phyloP scores from a whole-genome alignment of 306 rosid species.

The Acacia melanoxylon region DNA sequence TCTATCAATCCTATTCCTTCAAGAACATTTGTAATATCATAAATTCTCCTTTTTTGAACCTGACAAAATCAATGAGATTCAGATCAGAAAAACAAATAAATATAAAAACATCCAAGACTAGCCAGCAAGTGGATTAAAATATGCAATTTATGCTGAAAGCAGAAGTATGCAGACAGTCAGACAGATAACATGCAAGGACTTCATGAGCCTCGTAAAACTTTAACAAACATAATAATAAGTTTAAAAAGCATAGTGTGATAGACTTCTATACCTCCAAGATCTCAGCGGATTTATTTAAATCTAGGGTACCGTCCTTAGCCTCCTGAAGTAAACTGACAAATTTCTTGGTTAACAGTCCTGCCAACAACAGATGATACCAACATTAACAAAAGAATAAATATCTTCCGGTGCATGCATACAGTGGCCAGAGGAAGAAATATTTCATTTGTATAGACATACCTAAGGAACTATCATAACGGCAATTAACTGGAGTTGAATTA shows the following conservation, averaged over 20 bases:
- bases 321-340: slow-evolving; percentile 61
- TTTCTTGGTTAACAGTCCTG: slow-evolving; percentile 88
- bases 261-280: slow-evolving; percentile 57
- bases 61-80: slow-evolving; percentile 32
- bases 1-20: slow-evolving; percentile 67
- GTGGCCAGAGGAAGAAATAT: slow-evolving; percentile 10
- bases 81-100: background rate
- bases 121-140: background rate
- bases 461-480: slow-evolving; percentile 84
- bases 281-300: slow-evolving; percentile 69
- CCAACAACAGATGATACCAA: slow-evolving; percentile 26
- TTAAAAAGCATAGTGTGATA: background rate
- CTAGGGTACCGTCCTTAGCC: slow-evolving; percentile 72
- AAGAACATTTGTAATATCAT: slow-evolving; percentile 70
- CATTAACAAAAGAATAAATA: background rate
- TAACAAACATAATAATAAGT: background rate
- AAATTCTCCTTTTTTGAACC: slow-evolving; percentile 71
- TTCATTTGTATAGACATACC: slow-evolving; percentile 47
- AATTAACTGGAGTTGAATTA: slow-evolving; percentile 38
- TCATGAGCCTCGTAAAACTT: background rate
- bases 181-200: background rate
- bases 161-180: background rate
- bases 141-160: background rate
- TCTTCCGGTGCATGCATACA: background rate
- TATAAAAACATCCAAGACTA: background rate